These are phyloP conservation scores for Syzygium oleosum DNA, from an alignment of 345 rosid genomes.

Conservation along the genomic window DNA sequence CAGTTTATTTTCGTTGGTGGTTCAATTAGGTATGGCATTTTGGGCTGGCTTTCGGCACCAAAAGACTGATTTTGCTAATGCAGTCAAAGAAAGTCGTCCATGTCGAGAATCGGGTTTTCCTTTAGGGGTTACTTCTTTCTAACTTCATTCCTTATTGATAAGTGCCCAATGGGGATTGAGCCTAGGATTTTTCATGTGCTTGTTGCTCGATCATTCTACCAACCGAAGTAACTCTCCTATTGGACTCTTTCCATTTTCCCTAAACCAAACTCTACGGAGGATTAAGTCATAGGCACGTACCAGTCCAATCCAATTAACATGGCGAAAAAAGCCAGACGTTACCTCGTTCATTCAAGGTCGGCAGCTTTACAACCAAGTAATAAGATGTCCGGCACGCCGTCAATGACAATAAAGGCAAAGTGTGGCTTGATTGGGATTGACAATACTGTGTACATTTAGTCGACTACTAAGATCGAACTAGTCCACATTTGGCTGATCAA, in stretches of 20 bases:
- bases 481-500: background rate
- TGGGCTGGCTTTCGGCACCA: background rate
- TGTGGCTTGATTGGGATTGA: background rate
- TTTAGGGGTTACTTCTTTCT: background rate
- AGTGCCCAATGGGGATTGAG: background rate
- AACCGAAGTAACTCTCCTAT: background rate
- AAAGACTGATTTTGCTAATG: background rate
- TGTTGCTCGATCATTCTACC: background rate
- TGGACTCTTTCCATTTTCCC: background rate
- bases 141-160: background rate
- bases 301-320: background rate
- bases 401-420: background rate
- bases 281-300: background rate
- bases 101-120: background rate
- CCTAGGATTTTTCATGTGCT: background rate
- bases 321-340: background rate
- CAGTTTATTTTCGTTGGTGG: background rate
- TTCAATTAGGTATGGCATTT: background rate
- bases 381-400: accelerated
- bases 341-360: background rate
- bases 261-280: background rate
- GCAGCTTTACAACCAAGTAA: background rate
- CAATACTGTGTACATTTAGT: background rate
- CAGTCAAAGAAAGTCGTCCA: background rate
- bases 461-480: background rate